A percentile compares a stretch with the other conserved stretches of the same genome.
These are phyloP conservation scores for Candida piceae DNA, from an alignment of 805 yeast species.

Conservation along the genomic window DNA sequence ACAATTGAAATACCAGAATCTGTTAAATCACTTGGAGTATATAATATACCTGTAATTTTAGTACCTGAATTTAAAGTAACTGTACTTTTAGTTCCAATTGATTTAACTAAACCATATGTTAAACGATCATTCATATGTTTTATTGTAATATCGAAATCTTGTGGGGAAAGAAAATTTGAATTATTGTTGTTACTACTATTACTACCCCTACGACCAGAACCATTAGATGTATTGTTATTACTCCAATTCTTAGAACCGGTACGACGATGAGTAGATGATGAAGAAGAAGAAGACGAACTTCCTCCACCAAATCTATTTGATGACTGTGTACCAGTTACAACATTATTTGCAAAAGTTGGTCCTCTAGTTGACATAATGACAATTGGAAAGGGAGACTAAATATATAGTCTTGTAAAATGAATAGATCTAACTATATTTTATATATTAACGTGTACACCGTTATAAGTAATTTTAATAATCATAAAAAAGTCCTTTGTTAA, in stretches of 20 bases:
- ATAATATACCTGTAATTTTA: constrained; percentile 52
- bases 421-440: no score
- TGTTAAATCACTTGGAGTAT: constrained; percentile 38
- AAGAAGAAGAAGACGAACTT: no score
- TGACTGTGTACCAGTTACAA: not conserved
- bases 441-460: no score
- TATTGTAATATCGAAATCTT: constrained; percentile 25
- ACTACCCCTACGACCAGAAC: not conserved
- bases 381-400: no score
- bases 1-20: constrained; percentile 49
- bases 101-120: constrained; percentile 47
- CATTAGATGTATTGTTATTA: constrained; percentile 2
- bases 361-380: constrained; percentile 3
- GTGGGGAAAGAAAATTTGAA: constrained; percentile 21
- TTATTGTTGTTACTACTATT: constrained; percentile 6
- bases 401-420: no score
- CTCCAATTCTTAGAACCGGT: constrained; percentile 22
- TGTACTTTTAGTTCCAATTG: constrained; percentile 53
- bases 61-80: constrained; percentile 63
- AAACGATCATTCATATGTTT: constrained; percentile 50
- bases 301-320: no score
- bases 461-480: no score
- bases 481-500: no score
- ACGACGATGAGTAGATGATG: constrained; percentile 17
- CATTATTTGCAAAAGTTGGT: not conserved